Evolutionary conservation across 331 rosid genomes (phyloP).

Genomic region (Cydonia oblonga): DNA sequence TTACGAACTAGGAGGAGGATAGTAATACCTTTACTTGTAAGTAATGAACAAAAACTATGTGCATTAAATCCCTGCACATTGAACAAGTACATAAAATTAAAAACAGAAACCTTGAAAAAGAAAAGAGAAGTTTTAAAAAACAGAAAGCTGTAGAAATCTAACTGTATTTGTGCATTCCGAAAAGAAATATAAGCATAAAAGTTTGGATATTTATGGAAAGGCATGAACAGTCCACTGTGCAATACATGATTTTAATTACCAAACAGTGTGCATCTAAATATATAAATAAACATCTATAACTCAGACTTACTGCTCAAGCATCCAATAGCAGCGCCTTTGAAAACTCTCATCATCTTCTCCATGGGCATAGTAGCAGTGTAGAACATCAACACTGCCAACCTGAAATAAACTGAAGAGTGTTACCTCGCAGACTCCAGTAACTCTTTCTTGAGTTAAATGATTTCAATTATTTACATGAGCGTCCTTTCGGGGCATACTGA

Average conservation of each 20-base stretch:
- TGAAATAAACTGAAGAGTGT: constrained; percentile 42
- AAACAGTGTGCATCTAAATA: too few relatives aligned
- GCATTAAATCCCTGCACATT: constrained; percentile 72
- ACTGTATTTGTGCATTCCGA: background rate
- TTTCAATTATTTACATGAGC: background rate
- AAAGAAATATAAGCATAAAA: background rate
- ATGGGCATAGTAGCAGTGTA: constrained; percentile 92
- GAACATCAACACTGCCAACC: constrained; percentile 90
- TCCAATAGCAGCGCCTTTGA: constrained; percentile 93
- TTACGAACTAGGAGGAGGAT: background rate
- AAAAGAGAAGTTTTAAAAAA: background rate
- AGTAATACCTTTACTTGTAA: constrained; percentile 74
- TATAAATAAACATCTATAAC: background rate
- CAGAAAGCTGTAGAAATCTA: background rate
- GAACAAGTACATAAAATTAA: background rate
- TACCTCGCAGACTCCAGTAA: constrained; percentile 11
- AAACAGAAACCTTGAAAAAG: constrained; percentile 8
- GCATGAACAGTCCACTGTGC: background rate
- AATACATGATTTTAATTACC: background rate
- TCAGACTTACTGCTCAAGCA: constrained; percentile 83
- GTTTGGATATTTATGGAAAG: background rate
- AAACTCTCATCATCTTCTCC: constrained; percentile 89
- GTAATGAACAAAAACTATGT: constrained; percentile 91
- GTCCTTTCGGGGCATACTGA: background rate
- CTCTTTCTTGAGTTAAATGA: background rate